Base-by-base conservation (phyloP, 306 rosid genomes). In the Rosa chinensis region DNA sequence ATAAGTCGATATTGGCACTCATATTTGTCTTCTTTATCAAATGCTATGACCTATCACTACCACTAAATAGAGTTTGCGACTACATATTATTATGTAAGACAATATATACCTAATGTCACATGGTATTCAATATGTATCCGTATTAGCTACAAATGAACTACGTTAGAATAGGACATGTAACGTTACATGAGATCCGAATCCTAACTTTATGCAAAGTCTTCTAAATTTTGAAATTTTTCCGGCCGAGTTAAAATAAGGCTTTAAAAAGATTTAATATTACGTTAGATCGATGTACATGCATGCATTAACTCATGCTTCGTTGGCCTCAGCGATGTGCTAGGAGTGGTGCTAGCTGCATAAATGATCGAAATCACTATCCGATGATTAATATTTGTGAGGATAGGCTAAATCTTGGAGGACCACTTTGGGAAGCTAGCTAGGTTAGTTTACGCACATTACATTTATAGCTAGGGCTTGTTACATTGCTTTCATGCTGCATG, bases 251-350 rank as follows among this genome's bases (percentile, higher is more conserved):
- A 64, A 61, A 17, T 35, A 17, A 13, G 43, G 20, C 39, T 16
- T 64, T 16, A 32, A 43, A 64, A 64, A 64, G 20, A 43, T 28
- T 21, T 64, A 32, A 37, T 64, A 10, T 20, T 3, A 48, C 14
- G 17, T 48, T 14, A n/a, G 8, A 56, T 74, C 12, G 1, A 73
- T 7, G 8, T 13, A 44, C 10, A 25, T 70, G 28, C 20, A 53
- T 39, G 32, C 61, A 63, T 80, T 77, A 81, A 71, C 52, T 76
- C 68, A 14, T 83, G 86, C 87, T 83, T 86, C 69, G 85, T 83
- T 90, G 88, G 89, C 86, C 43, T 79, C 49, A 49, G 66, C 72
- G 50, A 20, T 40, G 8, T 40, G 66, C 44, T 61, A 48, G 52
- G 4, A 56, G 21, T 49, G 44, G 56, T 52, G 78, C 32, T n/a